These are phyloP conservation scores for Prunus davidiana DNA, from an alignment of 306 rosid genomes.

Conservation along the genomic window DNA sequence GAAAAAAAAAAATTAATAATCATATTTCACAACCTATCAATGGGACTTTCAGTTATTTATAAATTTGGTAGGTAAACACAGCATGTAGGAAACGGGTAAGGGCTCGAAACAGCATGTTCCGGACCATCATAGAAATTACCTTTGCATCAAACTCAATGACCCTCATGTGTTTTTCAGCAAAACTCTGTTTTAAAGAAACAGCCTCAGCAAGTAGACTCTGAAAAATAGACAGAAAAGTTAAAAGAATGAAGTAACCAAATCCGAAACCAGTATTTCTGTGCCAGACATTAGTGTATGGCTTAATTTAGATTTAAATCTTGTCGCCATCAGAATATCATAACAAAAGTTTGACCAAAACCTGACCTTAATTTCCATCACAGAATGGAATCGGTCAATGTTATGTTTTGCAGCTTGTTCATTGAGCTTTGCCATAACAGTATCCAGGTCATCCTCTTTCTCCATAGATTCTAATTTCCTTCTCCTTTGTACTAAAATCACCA, in stretches of 20 bases:
- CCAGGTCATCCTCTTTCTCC: conserved; percentile 57
- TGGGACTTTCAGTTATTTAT: neutral
- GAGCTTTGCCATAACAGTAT: conserved; percentile 58
- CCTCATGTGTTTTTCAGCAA: conserved; percentile 59
- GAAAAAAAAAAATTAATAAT: too few species aligned
- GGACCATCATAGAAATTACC: conserved; percentile 44
- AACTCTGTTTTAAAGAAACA: conserved; percentile 41
- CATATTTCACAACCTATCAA: neutral
- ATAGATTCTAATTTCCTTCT: conserved; percentile 45
- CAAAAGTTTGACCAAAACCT: conserved; percentile 8
- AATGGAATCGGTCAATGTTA: conserved; percentile 50
- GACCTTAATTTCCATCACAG: conserved; percentile 68
- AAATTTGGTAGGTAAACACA: neutral
- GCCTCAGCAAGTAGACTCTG: conserved; percentile 75
- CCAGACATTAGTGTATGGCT: neutral
- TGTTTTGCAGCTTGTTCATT: conserved; percentile 53
- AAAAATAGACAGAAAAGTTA: conserved; percentile 17
- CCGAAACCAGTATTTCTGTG: neutral
- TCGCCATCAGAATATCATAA: conserved; percentile 8
- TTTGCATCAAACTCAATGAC: conserved; percentile 69
- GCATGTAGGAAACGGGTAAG: neutral
- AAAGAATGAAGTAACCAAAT: conserved; percentile 15
- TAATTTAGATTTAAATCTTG: neutral
- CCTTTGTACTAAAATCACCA: conserved; percentile 58
- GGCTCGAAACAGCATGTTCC: conserved; percentile 4